Evolutionary conservation across 768 basidiomycete species (phyloP).

Genomic region (Rhizopogon vinicolor): DNA sequence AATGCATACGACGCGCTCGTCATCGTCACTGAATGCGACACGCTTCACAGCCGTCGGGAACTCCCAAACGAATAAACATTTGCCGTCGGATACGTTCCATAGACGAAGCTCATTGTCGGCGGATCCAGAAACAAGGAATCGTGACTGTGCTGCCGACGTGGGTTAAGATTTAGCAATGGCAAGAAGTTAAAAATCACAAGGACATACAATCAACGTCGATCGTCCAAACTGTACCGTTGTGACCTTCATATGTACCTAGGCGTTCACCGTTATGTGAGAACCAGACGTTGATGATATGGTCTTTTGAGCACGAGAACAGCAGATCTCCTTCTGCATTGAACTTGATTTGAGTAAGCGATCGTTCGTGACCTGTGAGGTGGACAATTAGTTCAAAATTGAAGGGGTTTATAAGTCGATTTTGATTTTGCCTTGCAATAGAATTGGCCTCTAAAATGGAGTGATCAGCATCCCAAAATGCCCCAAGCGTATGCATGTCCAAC

Average conservation of each 20-base stretch:
- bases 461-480: neutral
- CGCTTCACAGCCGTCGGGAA: slow-evolving; percentile 97
- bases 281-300: slow-evolving; percentile 94
- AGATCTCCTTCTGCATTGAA: slow-evolving; percentile 97
- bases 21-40: slow-evolving; percentile 87
- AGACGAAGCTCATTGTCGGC: slow-evolving; percentile 92
- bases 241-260: slow-evolving; percentile 92
- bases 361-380: slow-evolving; percentile 76
- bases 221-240: slow-evolving; percentile 97
- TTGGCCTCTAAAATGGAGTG: slow-evolving; percentile 50
- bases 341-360: slow-evolving; percentile 95
- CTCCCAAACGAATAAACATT: slow-evolving; percentile 90
- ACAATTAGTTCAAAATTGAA: slow-evolving; percentile 6
- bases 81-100: slow-evolving; percentile 86
- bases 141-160: slow-evolving; percentile 64
- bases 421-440: slow-evolving; percentile 61
- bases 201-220: slow-evolving; percentile 90
- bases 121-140: slow-evolving; percentile 75
- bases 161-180: neutral
- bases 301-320: slow-evolving; percentile 94
- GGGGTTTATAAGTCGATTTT: neutral
- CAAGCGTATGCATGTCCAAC: neutral
- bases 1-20: slow-evolving; percentile 81
- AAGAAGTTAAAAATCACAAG: neutral
- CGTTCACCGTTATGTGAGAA: slow-evolving; percentile 96